Percentiles rank a stretch among this genome's conserved stretches.
phyloP scores from a whole-genome alignment of 164 flowering plant genomes.

The Echeveria elegans region DNA sequence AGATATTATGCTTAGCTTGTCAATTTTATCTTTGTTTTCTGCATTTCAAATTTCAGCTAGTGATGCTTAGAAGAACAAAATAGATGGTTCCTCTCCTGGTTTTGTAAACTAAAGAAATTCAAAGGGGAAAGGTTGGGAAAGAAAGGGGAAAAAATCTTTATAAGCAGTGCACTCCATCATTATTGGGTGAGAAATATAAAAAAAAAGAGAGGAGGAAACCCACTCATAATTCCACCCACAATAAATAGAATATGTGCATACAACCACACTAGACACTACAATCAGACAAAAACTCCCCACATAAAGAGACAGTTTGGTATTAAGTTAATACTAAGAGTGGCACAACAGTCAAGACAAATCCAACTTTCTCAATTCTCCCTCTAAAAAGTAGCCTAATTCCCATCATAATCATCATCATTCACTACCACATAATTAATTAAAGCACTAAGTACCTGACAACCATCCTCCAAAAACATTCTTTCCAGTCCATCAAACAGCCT shows the following conservation, averaged over 20 bases:
- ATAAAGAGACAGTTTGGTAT: constrained; percentile 6
- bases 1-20: background rate
- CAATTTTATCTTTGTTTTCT: too few relatives aligned
- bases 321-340: constrained; percentile 3
- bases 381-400: background rate
- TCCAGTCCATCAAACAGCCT: constrained; percentile 2
- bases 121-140: background rate
- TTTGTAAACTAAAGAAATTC: too few relatives aligned
- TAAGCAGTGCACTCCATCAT: background rate
- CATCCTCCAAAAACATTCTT: constrained; percentile 8
- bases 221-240: constrained; percentile 8
- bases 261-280: background rate
- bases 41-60: too few relatives aligned
- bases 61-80: background rate
- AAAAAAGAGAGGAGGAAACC: background rate
- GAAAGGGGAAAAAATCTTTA: background rate
- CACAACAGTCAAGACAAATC: constrained; percentile 4
- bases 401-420: background rate
- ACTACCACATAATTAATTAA: background rate
- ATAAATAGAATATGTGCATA: constrained; percentile 2
- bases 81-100: too few relatives aligned
- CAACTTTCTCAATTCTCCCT: constrained; percentile 6
- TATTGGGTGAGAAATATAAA: background rate
- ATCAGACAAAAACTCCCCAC: constrained; percentile 6
- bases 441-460: background rate